Evolutionary conservation across 2,329 filamentous ascomycete species (phyloP).

Genomic region (Microdochium trichocladiopsis): DNA sequence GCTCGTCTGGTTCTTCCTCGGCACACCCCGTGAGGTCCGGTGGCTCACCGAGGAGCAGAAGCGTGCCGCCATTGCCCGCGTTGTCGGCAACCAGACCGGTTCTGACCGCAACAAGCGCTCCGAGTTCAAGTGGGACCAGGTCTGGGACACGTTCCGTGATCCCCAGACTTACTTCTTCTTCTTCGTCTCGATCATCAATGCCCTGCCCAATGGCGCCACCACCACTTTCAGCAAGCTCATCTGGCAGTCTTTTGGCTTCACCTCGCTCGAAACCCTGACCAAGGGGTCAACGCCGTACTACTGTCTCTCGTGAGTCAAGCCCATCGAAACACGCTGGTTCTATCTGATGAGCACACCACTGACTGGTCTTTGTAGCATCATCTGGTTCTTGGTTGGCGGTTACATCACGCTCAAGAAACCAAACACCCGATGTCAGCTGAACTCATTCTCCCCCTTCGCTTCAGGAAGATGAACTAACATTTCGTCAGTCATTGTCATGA

Average conservation of each 20-base stretch:
- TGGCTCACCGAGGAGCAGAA: conserved; percentile 22
- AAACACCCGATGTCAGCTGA: conserved; percentile 17
- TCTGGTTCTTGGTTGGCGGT: conserved; percentile 18
- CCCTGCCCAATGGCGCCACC: conserved; percentile 23
- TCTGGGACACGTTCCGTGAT: conserved; percentile 17
- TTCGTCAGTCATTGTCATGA: conserved; percentile 14
- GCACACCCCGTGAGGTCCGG: conserved; percentile 20
- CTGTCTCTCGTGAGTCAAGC: conserved; percentile 5
- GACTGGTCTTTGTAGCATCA: conserved; percentile 7
- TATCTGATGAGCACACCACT: no score
- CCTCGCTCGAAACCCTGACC: conserved; percentile 19
- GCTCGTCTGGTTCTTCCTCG: conserved; percentile 17
- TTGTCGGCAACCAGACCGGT: conserved; percentile 18
- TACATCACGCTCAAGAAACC: conserved; percentile 14
- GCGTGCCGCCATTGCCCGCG: conserved; percentile 17
- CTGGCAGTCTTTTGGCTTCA: conserved; percentile 23
- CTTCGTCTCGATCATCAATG: conserved; percentile 23
- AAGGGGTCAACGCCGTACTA: conserved; percentile 22
- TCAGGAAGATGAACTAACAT: no score
- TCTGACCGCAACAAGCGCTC: conserved; percentile 16
- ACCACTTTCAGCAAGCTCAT: conserved; percentile 23
- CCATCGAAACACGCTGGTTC: not conserved
- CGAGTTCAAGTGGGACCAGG: conserved; percentile 19
- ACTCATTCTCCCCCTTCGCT: conserved; percentile 7
- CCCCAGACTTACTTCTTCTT: conserved; percentile 26